These are phyloP conservation scores for Erysimum cheiri DNA, from an alignment of 441 rosid species.

Conservation along the genomic window DNA sequence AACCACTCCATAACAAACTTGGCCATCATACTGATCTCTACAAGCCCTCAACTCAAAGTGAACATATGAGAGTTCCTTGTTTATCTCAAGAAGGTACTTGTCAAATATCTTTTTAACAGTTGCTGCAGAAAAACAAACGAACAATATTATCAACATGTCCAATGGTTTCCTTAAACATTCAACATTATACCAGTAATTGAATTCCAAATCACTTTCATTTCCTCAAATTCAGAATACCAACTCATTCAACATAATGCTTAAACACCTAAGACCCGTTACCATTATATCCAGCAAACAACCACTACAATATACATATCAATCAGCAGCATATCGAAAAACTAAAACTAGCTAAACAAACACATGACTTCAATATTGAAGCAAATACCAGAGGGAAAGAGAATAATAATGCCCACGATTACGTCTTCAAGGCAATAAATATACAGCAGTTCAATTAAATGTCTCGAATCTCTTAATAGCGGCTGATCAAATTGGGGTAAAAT, in stretches of 20 bases:
- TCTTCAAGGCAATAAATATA: background rate
- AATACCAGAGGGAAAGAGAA: background rate
- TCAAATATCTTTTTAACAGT: slow-evolving; percentile 53
- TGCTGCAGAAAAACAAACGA: slow-evolving; percentile 46
- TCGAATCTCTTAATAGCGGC: background rate
- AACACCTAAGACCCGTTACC: slow-evolving; percentile 7
- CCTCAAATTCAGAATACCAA: background rate
- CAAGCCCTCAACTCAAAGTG: slow-evolving; percentile 84
- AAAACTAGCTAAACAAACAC: background rate
- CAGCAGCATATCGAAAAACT: background rate
- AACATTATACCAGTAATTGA: background rate
- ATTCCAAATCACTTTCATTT: background rate
- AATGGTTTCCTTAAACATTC: background rate
- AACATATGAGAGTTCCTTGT: slow-evolving; percentile 78
- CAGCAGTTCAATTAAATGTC: background rate
- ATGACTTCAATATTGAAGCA: background rate
- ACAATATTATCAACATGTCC: background rate
- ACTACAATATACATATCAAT: background rate
- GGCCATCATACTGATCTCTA: slow-evolving; percentile 77
- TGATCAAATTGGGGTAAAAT: slow-evolving; percentile 4
- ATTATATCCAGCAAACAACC: too few species aligned
- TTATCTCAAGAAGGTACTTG: slow-evolving; percentile 76
- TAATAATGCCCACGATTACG: background rate
- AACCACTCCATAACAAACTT: slow-evolving; percentile 78
- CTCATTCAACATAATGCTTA: background rate